Base-by-base conservation (phyloP, 2,329 filamentous ascomycete genomes). In the Bipolaris oryzae region DNA sequence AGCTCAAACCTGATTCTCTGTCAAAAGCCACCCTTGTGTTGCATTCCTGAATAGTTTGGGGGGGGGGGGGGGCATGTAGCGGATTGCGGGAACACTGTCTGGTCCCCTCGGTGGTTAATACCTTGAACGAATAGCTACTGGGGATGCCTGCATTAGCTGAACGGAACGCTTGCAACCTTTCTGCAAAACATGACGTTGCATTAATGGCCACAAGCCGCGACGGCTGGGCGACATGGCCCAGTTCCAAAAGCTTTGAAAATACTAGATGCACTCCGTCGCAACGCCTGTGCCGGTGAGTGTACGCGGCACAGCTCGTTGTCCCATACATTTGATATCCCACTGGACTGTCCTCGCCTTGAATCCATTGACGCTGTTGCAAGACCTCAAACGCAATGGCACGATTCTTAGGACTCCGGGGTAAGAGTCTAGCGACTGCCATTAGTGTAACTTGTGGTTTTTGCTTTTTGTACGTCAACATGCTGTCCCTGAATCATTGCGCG, bases 371-470 rank as follows among this genome's bases (percentile, higher is more conserved):
- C 21, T 35, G 48, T 18, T 57, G 31, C 35, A 18, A n/a, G 15
- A 45, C 37, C 33, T 28, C 39, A 13, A n/a, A 53, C 33, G 7
- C 39, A 35, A 71, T 71, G 69, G 41, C 64, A 23, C 58, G 57
- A 47, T 71, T 67, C 42, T 46, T 71, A 7, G 67, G 69, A 18
- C 58, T 71, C 0, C 50, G 61, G 60, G 69, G 69, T 31, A 45
- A 37, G 33, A 51, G 55, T 15, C 55, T 70, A 42, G 63, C 63
- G 28, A 63, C 57, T 25, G 62, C 63, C 3, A 67, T 71, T 45
- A 69, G 66, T 57, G 53, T 57, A 23, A 61, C 67, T 28, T 71
- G 69, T 46, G 69, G 67, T 21, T 42, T 71, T 45, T 71, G 67
- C 53, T 70, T 71, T 53, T 53, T 71, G 69, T 71, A 58, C 49